Percentiles rank a stretch among this genome's conserved stretches.
Conservation (phyloP, 768 basidiomycete species). For the Tricholoma sp. region DNA sequence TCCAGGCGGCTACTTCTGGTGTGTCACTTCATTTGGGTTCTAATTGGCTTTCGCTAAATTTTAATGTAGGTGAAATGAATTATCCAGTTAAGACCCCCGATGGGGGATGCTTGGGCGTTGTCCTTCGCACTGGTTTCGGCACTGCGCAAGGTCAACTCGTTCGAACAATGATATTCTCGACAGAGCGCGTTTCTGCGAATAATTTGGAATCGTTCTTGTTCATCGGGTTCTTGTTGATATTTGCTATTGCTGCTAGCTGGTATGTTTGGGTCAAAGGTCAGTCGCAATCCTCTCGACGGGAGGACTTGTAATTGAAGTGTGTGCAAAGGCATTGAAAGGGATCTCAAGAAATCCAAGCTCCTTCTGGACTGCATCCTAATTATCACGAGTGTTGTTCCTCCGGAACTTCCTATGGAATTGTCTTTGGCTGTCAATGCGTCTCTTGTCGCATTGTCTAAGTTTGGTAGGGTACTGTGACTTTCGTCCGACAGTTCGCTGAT, state of each 20-base stretch:
- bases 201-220: constrained; percentile 95
- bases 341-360: constrained; percentile 91
- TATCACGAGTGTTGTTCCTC: constrained; percentile 95
- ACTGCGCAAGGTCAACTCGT: constrained; percentile 97
- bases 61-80: constrained; percentile 27
- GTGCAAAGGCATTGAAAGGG: constrained; percentile 74
- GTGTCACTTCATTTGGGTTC: constrained; percentile 9
- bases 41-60: not conserved
- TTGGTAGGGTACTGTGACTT: constrained; percentile 47
- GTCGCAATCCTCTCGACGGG: constrained; percentile 12
- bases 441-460: constrained; percentile 89
- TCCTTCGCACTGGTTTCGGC: constrained; percentile 94
- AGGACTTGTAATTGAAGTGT: not conserved
- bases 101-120: constrained; percentile 86
- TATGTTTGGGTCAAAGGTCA: constrained; percentile 96
- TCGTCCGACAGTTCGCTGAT: not conserved
- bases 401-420: constrained; percentile 97
- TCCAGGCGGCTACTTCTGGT: constrained; percentile 70
- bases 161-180: constrained; percentile 98
- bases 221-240: constrained; percentile 95
- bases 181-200: constrained; percentile 94
- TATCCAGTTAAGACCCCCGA: constrained; percentile 71
- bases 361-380: constrained; percentile 94
- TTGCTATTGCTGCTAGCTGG: constrained; percentile 96
- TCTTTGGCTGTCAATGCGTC: constrained; percentile 95